A percentile compares a stretch with the other conserved stretches of the same genome.
These are phyloP conservation scores for Cryphonectria nitschkei DNA, from an alignment of 2,329 filamentous ascomycete genomes.

Conservation along the genomic window DNA sequence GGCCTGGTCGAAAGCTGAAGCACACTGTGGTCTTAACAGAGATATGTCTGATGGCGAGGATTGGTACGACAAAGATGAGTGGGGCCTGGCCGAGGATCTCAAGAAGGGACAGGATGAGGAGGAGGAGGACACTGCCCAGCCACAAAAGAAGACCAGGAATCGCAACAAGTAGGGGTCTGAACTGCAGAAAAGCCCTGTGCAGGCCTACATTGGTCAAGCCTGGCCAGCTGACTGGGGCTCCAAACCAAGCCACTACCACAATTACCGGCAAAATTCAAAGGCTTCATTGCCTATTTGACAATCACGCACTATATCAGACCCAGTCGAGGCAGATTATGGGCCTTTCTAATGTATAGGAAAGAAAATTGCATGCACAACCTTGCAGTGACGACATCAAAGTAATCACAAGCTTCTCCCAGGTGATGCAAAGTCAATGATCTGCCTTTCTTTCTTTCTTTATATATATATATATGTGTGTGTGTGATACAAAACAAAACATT, in stretches of 20 bases:
- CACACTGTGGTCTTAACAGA: slow-evolving; percentile 65
- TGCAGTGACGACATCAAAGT: background rate
- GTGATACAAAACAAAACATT: too few species aligned
- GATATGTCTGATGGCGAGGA: slow-evolving; percentile 89
- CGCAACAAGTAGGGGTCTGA: slow-evolving; percentile 45
- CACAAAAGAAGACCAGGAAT: slow-evolving; percentile 64
- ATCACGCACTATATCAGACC: too few species aligned
- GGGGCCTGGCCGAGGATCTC: slow-evolving; percentile 72
- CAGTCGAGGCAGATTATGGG: too few species aligned
- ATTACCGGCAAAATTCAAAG: too few species aligned
- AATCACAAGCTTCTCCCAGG: background rate
- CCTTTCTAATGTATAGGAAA: too few species aligned
- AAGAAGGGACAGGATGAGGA: slow-evolving; percentile 84
- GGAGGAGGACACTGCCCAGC: slow-evolving; percentile 69
- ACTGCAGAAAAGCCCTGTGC: background rate
- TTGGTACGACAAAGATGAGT: slow-evolving; percentile 84
- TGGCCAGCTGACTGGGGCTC: background rate
- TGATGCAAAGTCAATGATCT: background rate
- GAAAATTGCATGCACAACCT: too few species aligned
- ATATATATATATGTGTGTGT: background rate
- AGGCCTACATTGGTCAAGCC: background rate
- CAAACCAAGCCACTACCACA: background rate
- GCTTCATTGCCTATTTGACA: background rate
- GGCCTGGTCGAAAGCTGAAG: slow-evolving; percentile 78
- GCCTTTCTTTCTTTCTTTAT: background rate